Conservation (phyloP, 805 yeast genomes). For the Debaryomyces maramus region DNA sequence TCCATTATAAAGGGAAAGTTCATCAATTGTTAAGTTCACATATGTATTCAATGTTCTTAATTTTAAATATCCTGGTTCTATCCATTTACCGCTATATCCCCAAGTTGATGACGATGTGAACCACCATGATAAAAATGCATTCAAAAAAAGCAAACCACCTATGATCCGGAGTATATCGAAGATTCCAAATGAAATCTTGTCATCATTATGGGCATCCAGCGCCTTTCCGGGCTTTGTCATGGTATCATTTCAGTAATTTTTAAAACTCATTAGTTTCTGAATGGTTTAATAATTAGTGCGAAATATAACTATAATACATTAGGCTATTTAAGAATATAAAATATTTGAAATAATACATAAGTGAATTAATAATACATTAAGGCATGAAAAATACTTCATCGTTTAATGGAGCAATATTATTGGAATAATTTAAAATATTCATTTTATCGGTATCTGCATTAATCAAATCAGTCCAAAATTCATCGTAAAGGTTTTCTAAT, state of each 20-base stretch:
- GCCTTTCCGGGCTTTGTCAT: slow-evolving; percentile 5
- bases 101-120: slow-evolving; percentile 59
- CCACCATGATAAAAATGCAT: slow-evolving; percentile 53
- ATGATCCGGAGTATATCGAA: slow-evolving; percentile 45
- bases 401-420: slow-evolving; percentile 11
- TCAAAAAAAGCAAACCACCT: slow-evolving; percentile 48
- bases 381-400: slow-evolving; percentile 31
- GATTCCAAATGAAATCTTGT: slow-evolving; percentile 21
- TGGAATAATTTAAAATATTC: slow-evolving; percentile 29
- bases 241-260: background rate
- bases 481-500: slow-evolving; percentile 56
- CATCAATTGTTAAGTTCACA: slow-evolving; percentile 40
- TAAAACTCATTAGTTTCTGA: background rate
- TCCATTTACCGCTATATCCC: slow-evolving; percentile 58
- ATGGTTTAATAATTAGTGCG: background rate
- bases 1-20: slow-evolving; percentile 55
- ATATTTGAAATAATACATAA: slow-evolving; percentile 2
- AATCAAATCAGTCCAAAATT: slow-evolving; percentile 65
- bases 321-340: background rate
- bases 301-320: too few relatives aligned
- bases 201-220: background rate
- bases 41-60: slow-evolving; percentile 17
- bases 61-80: slow-evolving; percentile 43
- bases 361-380: background rate
- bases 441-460: slow-evolving; percentile 34